Percentiles rank a stretch among this genome's conserved stretches.
phyloP scores from a whole-genome alignment of 2,329 filamentous ascomycete genomes.

The Fusarium brachygibbosum region DNA sequence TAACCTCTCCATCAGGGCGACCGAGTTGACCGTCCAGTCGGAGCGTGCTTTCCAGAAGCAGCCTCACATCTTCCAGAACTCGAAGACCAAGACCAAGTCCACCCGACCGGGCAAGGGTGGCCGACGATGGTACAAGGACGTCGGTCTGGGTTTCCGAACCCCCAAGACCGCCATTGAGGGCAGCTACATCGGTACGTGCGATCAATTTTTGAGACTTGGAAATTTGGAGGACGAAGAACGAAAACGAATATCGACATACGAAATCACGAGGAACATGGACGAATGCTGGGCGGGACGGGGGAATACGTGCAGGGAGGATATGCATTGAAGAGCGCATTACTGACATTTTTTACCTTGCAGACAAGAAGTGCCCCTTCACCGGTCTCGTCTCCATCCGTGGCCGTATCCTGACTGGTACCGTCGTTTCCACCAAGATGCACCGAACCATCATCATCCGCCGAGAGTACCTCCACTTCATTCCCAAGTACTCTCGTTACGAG shows the following conservation, averaged over 20 bases:
- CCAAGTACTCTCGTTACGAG: slow-evolving; percentile 99
- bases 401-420: slow-evolving; percentile 99
- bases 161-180: slow-evolving; percentile 99
- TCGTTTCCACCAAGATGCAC: slow-evolving; percentile 99
- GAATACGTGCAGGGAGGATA: neutral
- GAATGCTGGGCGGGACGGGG: neutral
- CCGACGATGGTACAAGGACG: slow-evolving; percentile 98
- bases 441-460: slow-evolving; percentile 98
- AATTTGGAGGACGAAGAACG: slow-evolving; percentile 10
- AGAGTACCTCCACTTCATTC: slow-evolving; percentile 99
- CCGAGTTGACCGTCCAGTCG: slow-evolving; percentile 99
- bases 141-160: slow-evolving; percentile 98
- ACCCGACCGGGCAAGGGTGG: slow-evolving; percentile 90
- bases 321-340: slow-evolving; percentile 28
- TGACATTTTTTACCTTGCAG: slow-evolving; percentile 63
- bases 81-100: slow-evolving; percentile 90
- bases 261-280: neutral
- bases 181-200: slow-evolving; percentile 94
- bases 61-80: slow-evolving; percentile 99
- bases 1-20: slow-evolving; percentile 79
- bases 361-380: slow-evolving; percentile 99
- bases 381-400: slow-evolving; percentile 99
- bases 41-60: slow-evolving; percentile 99
- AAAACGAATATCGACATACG: slow-evolving; percentile 8
- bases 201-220: slow-evolving; percentile 30